A percentile compares a stretch with the other conserved stretches of the same genome.
Evolutionary conservation across 2,329 filamentous ascomycete genomes (phyloP).

Genomic region (Alternaria panax): DNA sequence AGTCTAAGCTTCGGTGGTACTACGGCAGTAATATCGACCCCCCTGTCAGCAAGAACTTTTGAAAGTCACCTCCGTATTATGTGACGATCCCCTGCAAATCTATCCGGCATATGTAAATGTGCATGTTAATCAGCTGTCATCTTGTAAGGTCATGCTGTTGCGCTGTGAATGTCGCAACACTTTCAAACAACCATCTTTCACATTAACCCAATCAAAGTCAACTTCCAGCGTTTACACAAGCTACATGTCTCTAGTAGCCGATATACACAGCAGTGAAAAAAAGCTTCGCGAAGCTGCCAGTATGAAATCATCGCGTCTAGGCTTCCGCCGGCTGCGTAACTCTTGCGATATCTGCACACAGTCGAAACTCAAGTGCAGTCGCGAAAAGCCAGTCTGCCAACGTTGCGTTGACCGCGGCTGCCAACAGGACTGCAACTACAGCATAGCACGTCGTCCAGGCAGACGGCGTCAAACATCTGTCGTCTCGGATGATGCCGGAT

Average conservation of each 20-base stretch:
- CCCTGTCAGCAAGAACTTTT: too few relatives aligned
- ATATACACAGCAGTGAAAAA: background rate
- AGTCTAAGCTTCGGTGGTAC: too few relatives aligned
- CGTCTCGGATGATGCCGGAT: background rate
- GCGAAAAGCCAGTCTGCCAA: background rate
- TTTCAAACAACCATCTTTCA: background rate
- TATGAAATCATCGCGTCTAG: background rate
- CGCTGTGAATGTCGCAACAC: background rate
- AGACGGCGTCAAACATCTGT: conserved; percentile 1
- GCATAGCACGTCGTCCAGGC: background rate
- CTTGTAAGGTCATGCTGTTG: background rate
- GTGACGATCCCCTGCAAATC: background rate
- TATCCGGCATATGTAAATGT: background rate
- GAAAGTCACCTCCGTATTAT: too few relatives aligned
- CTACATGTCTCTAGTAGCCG: background rate
- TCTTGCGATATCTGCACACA: conserved; percentile 1
- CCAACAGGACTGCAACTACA: conserved; percentile 1
- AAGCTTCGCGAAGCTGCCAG: background rate
- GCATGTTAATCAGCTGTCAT: background rate
- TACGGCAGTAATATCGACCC: too few relatives aligned
- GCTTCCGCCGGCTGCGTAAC: background rate
- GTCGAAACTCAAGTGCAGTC: conserved; percentile 2
- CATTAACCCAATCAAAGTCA: background rate
- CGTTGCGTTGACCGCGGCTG: conserved; percentile 2
- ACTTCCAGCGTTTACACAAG: background rate